Conservation (phyloP, 2,329 filamentous ascomycete genomes). For the Neonectria punicea region DNA sequence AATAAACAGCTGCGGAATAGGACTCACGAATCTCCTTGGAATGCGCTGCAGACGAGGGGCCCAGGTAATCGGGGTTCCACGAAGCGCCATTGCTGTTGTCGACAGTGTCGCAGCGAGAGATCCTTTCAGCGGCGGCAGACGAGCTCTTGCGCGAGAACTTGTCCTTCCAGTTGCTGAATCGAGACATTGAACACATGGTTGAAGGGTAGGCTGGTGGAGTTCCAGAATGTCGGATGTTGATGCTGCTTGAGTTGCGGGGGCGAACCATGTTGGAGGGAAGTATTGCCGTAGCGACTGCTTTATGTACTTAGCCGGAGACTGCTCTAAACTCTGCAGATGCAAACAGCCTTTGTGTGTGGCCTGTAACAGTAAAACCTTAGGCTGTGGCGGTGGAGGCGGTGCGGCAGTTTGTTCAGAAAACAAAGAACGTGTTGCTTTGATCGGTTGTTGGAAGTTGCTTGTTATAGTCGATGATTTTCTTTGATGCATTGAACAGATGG, state of each 20-base stretch:
- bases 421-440: neutral
- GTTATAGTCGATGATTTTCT: neutral
- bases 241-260: neutral
- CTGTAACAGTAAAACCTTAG: neutral
- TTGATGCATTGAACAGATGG: neutral
- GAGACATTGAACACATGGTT: slow-evolving; percentile 39
- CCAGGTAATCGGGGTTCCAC: slow-evolving; percentile 16
- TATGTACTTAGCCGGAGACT: neutral
- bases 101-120: slow-evolving; percentile 14
- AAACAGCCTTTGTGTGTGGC: neutral
- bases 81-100: slow-evolving; percentile 13
- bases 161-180: slow-evolving; percentile 48
- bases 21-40: slow-evolving; percentile 4
- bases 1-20: neutral
- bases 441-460: neutral
- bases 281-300: neutral
- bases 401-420: neutral
- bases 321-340: neutral
- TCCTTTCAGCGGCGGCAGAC: neutral
- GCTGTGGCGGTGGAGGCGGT: neutral
- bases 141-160: slow-evolving; percentile 46
- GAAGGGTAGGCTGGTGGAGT: slow-evolving; percentile 14
- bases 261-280: neutral
- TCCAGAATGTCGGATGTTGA: neutral
- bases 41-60: neutral